Evolutionary conservation across 1,139 yeast species (phyloP).

Genomic region (Lodderomyces theae): DNA sequence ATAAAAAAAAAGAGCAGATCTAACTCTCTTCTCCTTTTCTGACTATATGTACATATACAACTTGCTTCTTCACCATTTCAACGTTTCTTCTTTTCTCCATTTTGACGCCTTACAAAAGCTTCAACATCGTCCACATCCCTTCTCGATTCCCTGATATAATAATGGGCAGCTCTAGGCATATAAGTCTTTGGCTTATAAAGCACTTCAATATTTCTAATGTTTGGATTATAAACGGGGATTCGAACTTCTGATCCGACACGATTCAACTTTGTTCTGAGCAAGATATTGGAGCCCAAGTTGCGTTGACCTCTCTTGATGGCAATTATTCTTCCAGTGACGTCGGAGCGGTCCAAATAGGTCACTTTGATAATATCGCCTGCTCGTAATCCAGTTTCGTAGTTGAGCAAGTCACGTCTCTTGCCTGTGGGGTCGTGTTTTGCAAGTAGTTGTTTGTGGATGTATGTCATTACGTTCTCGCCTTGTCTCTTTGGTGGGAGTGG

Average conservation of each 20-base stretch:
- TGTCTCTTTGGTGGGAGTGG: conserved; percentile 52
- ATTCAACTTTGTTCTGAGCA: conserved; percentile 75
- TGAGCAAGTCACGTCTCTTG: conserved; percentile 62
- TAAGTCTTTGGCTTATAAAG: conserved; percentile 69
- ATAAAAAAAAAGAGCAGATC: conserved; percentile 1
- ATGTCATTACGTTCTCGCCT: conserved; percentile 49
- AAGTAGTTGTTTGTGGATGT: conserved; percentile 49
- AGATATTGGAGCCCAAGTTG: conserved; percentile 66
- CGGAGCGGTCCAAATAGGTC: conserved; percentile 65
- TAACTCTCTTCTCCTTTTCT: not conserved
- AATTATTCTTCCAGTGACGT: conserved; percentile 72
- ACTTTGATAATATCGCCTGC: conserved; percentile 84
- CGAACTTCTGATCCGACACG: conserved; percentile 80
- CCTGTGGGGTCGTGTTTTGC: conserved; percentile 70
- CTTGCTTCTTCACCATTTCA: not conserved
- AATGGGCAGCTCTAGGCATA: conserved; percentile 75
- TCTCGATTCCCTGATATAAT: conserved; percentile 73
- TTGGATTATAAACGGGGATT: conserved; percentile 76
- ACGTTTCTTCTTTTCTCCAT: conserved; percentile 7
- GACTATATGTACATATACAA: conserved; percentile 4
- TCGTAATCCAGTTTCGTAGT: conserved; percentile 51
- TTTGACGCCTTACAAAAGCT: conserved; percentile 29
- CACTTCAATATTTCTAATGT: conserved; percentile 69
- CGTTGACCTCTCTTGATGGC: conserved; percentile 63
- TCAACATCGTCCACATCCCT: conserved; percentile 82